Percentiles rank a stretch among this genome's conserved stretches.
These are phyloP conservation scores for Ambrosia hybrid DNA, from an alignment of 140 eudicot species.

Conservation along the genomic window DNA sequence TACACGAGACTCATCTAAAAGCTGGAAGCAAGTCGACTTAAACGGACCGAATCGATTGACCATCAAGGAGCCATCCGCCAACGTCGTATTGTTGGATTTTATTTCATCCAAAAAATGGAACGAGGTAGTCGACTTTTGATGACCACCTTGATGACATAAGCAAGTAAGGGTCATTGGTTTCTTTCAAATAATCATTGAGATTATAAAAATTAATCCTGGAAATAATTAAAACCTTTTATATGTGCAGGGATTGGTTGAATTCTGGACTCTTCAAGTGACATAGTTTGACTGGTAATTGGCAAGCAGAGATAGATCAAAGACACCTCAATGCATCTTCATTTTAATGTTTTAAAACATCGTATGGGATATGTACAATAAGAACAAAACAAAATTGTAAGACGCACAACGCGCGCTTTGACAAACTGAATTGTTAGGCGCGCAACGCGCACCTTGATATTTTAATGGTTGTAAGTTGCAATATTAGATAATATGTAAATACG, in stretches of 20 bases:
- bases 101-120: slow-evolving; percentile 71
- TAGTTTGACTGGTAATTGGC: slow-evolving; percentile 10
- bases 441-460: too few relatives aligned
- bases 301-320: slow-evolving; percentile 28
- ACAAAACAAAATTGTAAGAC: too few relatives aligned
- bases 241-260: slow-evolving; percentile 90
- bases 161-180: slow-evolving; percentile 54
- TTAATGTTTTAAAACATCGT: neutral
- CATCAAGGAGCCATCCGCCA: slow-evolving; percentile 86
- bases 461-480: too few relatives aligned
- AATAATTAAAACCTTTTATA: neutral
- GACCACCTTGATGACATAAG: slow-evolving; percentile 95
- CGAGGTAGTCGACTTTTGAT: slow-evolving; percentile 76
- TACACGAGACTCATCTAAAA: slow-evolving; percentile 67
- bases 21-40: slow-evolving; percentile 74
- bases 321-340: slow-evolving; percentile 15
- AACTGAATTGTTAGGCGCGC: too few relatives aligned
- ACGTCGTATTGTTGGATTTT: slow-evolving; percentile 62
- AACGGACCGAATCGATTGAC: slow-evolving; percentile 51
- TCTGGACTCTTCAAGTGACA: slow-evolving; percentile 62
- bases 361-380: too few relatives aligned
- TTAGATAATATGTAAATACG: too few relatives aligned
- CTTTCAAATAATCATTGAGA: neutral
- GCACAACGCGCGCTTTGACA: too few relatives aligned
- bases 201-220: neutral